These are phyloP conservation scores for Entomortierella chlamydospora DNA, from an alignment of 192 early-diverging fungal species.

Conservation along the genomic window DNA sequence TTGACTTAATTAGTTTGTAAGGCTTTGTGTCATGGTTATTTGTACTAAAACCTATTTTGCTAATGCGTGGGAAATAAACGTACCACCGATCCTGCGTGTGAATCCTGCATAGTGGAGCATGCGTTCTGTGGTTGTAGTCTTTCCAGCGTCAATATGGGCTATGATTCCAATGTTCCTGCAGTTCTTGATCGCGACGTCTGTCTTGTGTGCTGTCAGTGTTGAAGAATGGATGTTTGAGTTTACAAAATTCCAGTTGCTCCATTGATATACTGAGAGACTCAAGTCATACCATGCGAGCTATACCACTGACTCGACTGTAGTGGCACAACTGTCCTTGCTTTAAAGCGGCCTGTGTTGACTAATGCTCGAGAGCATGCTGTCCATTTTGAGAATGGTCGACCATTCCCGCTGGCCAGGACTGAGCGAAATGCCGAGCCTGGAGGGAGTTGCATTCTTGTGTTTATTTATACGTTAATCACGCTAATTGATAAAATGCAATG, in stretches of 20 bases:
- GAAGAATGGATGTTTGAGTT: too few species aligned
- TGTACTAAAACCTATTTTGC: not conserved
- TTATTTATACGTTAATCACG: too few species aligned
- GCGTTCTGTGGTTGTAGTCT: conserved; percentile 97
- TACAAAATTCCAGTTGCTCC: too few species aligned
- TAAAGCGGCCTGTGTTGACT: not conserved
- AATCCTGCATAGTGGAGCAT: conserved; percentile 97
- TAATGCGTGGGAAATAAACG: not conserved
- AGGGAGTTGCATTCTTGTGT: conserved; percentile 9
- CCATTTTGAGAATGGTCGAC: conserved; percentile 4
- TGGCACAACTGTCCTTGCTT: not conserved
- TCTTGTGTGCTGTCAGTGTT: conserved; percentile 24
- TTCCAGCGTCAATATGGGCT: conserved; percentile 97
- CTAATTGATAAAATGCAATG: too few species aligned
- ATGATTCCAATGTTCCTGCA: conserved; percentile 93
- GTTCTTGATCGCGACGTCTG: conserved; percentile 53
- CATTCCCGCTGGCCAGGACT: not conserved
- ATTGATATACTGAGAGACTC: too few species aligned
- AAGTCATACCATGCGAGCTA: conserved; percentile 35
- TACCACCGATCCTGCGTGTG: conserved; percentile 87
- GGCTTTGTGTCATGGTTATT: not conserved
- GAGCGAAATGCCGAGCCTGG: conserved; percentile 9
- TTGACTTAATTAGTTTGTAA: not conserved
- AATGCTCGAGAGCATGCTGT: not conserved
- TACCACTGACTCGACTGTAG: conserved; percentile 38